Evolutionary conservation across 495 filamentous ascomycete genomes (phyloP).

Genomic region (Aeminium ludgeri): DNA sequence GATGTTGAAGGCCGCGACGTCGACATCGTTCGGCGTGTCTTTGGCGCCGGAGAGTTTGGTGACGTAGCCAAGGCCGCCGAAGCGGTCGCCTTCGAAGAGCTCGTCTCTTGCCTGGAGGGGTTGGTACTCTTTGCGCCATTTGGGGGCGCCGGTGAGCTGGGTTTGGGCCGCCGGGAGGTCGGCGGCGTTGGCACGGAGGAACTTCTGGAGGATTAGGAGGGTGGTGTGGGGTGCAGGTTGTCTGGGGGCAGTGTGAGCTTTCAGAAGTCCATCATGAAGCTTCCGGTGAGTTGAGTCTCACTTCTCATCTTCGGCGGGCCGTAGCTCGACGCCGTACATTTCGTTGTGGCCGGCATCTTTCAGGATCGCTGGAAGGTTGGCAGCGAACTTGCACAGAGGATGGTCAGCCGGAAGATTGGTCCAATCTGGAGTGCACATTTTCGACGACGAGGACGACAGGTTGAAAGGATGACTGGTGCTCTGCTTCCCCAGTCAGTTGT

Average conservation of each 20-base stretch:
- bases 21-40: conserved; percentile 27
- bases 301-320: conserved; percentile 14
- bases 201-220: conserved; percentile 76
- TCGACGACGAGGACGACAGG: neutral
- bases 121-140: conserved; percentile 52
- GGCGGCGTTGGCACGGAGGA: conserved; percentile 70
- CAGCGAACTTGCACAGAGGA: conserved; percentile 17
- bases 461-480: too few species aligned
- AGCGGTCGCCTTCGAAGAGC: conserved; percentile 35
- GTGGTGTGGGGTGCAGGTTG: conserved; percentile 40
- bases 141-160: conserved; percentile 60
- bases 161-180: conserved; percentile 51
- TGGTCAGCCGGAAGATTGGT: conserved; percentile 10
- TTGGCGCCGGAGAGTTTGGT: conserved; percentile 28
- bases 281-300: conserved; percentile 20
- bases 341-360: conserved; percentile 39
- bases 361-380: conserved; percentile 26
- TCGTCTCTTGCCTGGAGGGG: conserved; percentile 31
- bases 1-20: conserved; percentile 62
- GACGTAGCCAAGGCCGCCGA: conserved; percentile 40
- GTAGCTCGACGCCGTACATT: conserved; percentile 54
- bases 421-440: conserved; percentile 1
- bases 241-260: neutral
- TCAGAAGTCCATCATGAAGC: conserved; percentile 2
- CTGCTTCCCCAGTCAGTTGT: too few species aligned